A percentile compares a stretch with the other conserved stretches of the same genome.
Evolutionary conservation across 1,284 basidiomycete genomes (phyloP).

Genomic region (Takashimella tepidaria): DNA sequence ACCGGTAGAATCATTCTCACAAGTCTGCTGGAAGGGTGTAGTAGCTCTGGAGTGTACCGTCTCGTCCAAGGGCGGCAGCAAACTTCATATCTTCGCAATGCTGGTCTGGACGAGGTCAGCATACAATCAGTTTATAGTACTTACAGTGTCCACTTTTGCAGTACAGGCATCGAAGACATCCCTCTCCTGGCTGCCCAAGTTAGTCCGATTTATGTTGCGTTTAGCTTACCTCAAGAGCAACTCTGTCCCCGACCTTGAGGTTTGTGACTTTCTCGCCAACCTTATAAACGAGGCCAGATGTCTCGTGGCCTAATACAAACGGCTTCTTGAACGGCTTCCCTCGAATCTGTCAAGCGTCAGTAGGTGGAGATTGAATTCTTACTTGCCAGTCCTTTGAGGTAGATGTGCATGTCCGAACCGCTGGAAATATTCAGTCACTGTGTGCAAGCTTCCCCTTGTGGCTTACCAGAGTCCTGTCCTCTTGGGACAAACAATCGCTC

Average conservation of each 20-base stretch:
- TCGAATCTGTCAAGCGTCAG: background rate
- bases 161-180: conserved; percentile 27
- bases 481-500: conserved; percentile 12
- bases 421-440: background rate
- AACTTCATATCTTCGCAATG: conserved; percentile 16
- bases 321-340: background rate
- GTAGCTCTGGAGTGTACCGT: conserved; percentile 79
- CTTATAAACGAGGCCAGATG: conserved; percentile 5
- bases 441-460: background rate
- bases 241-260: conserved; percentile 41
- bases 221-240: conserved; percentile 49
- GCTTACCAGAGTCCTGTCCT: conserved; percentile 13
- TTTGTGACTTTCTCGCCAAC: conserved; percentile 18
- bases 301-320: background rate
- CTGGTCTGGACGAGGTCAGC: conserved; percentile 68
- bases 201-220: background rate
- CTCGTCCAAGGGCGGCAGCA: conserved; percentile 74
- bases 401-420: conserved; percentile 15
- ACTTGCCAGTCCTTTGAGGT: conserved; percentile 3
- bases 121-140: conserved; percentile 17
- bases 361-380: background rate
- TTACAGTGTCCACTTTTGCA: conserved; percentile 66
- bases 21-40: conserved; percentile 51
- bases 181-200: conserved; percentile 52
- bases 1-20: conserved; percentile 2